These are phyloP conservation scores for Sarcomyxa edulis DNA, from an alignment of 768 basidiomycete genomes.

Conservation along the genomic window DNA sequence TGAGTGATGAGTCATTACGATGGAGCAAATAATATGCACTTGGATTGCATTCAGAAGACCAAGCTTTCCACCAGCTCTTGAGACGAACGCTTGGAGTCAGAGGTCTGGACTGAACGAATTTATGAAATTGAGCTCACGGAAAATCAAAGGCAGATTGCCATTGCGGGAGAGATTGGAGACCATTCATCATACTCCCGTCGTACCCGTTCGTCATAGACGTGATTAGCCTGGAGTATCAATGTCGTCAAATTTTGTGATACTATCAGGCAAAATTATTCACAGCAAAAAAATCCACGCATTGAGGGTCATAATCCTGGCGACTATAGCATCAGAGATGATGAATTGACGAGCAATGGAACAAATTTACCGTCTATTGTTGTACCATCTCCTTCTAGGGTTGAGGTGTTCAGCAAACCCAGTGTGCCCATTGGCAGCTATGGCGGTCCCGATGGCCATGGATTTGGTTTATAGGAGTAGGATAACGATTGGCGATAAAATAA, in stretches of 20 bases:
- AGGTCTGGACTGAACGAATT: neutral
- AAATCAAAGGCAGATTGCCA: slow-evolving; percentile 6
- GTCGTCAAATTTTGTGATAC: neutral
- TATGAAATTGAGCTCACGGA: slow-evolving; percentile 1
- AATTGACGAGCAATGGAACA: no score
- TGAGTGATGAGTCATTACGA: neutral
- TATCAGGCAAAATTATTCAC: neutral
- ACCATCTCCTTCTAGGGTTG: slow-evolving; percentile 10
- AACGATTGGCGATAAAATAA: neutral
- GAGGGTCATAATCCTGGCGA: slow-evolving; percentile 2
- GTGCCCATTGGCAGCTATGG: neutral
- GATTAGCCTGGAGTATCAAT: neutral
- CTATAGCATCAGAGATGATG: neutral
- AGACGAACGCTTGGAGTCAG: no score
- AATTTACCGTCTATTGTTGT: slow-evolving; percentile 10
- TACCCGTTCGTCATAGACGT: slow-evolving; percentile 6
- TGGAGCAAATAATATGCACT: neutral
- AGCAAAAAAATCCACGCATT: slow-evolving; percentile 5
- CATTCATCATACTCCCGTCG: slow-evolving; percentile 11
- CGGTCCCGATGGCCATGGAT: neutral
- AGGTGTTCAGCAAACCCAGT: slow-evolving; percentile 8
- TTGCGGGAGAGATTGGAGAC: slow-evolving; percentile 5
- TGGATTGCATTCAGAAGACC: slow-evolving; percentile 6
- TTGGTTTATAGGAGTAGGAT: neutral
- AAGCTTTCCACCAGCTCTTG: neutral